phyloP scores from a whole-genome alignment of 2,329 filamentous ascomycete genomes.

The Colletotrichum theobromicola region DNA sequence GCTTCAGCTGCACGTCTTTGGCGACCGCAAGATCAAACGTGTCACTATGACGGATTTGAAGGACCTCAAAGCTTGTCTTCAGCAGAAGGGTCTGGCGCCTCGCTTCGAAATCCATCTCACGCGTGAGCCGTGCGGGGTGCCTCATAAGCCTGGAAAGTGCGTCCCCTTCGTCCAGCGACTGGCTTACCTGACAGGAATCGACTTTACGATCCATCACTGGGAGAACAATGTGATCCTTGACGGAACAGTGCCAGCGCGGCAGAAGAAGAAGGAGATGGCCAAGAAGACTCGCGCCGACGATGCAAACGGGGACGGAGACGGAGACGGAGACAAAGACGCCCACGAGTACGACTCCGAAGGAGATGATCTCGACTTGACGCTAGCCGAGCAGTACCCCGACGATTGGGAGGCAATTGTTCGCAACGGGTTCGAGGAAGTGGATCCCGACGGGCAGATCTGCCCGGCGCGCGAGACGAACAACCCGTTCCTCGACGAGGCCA shows the following conservation, averaged over 20 bases:
- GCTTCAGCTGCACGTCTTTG: constrained; percentile 2
- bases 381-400: accelerated
- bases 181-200: accelerated
- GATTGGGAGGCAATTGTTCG: neutral
- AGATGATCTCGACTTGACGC: neutral
- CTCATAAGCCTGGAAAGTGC: neutral
- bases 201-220: neutral
- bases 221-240: neutral
- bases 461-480: neutral
- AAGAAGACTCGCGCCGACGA: neutral
- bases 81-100: accelerated
- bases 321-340: neutral
- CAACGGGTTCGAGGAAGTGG: accelerated
- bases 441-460: neutral
- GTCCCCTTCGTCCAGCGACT: neutral
- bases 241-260: neutral
- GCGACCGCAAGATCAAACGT: neutral
- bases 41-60: neutral
- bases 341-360: neutral
- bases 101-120: neutral
- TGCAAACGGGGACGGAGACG: neutral
- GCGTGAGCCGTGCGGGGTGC: neutral
- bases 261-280: neutral
- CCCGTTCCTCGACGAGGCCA: neutral
- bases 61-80: neutral